A percentile compares a stretch with the other conserved stretches of the same genome.
phyloP scores from a whole-genome alignment of 2,329 filamentous ascomycete genomes.

The Chalaropsis thielavioides region DNA sequence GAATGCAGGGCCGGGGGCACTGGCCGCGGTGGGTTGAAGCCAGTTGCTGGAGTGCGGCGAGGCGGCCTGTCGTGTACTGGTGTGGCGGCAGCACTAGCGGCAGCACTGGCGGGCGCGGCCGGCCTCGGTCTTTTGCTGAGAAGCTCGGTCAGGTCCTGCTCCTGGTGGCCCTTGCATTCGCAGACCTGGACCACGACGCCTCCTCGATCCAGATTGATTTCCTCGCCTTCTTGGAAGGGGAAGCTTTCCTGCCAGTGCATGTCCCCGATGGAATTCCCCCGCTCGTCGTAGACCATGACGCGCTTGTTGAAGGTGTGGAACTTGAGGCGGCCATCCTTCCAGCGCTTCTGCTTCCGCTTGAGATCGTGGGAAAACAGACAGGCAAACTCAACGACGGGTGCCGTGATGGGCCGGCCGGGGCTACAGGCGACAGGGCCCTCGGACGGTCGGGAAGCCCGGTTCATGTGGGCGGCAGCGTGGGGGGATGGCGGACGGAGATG shows the following conservation, averaged over 20 bases:
- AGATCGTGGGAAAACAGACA: constrained; percentile 83
- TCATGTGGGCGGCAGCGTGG: background rate
- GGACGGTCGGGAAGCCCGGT: constrained; percentile 4
- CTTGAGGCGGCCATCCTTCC: constrained; percentile 81
- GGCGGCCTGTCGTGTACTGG: constrained; percentile 15
- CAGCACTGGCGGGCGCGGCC: constrained; percentile 18
- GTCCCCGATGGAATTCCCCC: constrained; percentile 69
- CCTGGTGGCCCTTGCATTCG: constrained; percentile 54
- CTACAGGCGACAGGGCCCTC: background rate
- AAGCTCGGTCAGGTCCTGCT: constrained; percentile 66
- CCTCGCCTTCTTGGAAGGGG: constrained; percentile 65
- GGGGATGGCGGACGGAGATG: background rate
- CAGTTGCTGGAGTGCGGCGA: background rate
- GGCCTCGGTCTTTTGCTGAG: constrained; percentile 43
- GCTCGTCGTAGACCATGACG: constrained; percentile 77
- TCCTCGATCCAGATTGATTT: constrained; percentile 62
- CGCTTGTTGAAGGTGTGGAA: constrained; percentile 86
- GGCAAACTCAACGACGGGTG: constrained; percentile 63
- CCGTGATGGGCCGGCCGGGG: constrained; percentile 40
- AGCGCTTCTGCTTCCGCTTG: constrained; percentile 74
- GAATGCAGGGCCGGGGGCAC: background rate
- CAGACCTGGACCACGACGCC: constrained; percentile 66
- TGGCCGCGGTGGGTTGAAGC: constrained; percentile 9
- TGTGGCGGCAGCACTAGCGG: constrained; percentile 18
- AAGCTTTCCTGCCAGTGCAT: constrained; percentile 60